phyloP scores from a whole-genome alignment of 2,329 filamentous ascomycete genomes.

The Reticulascus tulasneorum region DNA sequence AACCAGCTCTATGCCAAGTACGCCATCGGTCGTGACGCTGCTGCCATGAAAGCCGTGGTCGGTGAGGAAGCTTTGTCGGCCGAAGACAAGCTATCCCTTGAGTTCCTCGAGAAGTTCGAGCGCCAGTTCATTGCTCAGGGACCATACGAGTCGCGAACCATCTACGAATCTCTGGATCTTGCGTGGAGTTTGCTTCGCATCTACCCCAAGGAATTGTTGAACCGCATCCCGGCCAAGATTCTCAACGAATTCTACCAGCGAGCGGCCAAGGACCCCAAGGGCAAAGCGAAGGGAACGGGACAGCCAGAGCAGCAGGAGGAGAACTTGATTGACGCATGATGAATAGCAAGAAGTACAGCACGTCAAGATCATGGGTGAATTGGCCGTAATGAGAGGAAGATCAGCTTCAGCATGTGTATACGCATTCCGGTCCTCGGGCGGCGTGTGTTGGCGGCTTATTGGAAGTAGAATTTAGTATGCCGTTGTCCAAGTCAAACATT shows the following conservation, averaged over 20 bases:
- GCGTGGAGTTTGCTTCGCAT: constrained; percentile 96
- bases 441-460: constrained; percentile 6
- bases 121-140: constrained; percentile 90
- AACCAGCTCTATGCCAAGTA: constrained; percentile 99
- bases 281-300: constrained; percentile 54
- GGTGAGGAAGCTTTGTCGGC: constrained; percentile 94
- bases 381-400: constrained; percentile 12
- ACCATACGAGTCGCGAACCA: constrained; percentile 84
- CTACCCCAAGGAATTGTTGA: constrained; percentile 96
- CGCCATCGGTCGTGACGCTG: constrained; percentile 96
- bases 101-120: constrained; percentile 99
- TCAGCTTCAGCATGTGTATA: constrained; percentile 14
- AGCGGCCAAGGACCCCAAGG: constrained; percentile 58
- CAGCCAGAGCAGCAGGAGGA: constrained; percentile 45
- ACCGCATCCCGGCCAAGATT: constrained; percentile 83
- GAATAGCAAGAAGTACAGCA: no score
- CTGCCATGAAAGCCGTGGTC: constrained; percentile 98
- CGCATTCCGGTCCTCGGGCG: constrained; percentile 5
- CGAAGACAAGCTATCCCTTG: constrained; percentile 95
- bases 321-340: constrained; percentile 59
- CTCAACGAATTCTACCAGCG: constrained; percentile 81
- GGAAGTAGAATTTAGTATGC: constrained; percentile 14
- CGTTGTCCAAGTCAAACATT: no score
- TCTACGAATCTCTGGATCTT: constrained; percentile 90
- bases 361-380: constrained; percentile 15